Conservation (phyloP, 225 moss, liverwort and hornwort genomes). For the Bryum argenteum region DNA sequence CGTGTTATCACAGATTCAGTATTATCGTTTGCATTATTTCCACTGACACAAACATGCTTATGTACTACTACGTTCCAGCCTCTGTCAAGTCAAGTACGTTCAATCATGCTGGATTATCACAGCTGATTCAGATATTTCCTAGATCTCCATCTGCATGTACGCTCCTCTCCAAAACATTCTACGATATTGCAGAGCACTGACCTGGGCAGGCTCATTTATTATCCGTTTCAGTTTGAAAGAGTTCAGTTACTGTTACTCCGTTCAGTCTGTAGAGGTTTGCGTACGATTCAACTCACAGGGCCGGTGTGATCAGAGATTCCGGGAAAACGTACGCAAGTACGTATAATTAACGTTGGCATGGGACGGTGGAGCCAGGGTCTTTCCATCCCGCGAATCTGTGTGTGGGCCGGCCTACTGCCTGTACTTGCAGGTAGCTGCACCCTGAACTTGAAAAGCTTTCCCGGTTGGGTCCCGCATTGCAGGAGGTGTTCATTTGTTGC, state of each 20-base stretch:
- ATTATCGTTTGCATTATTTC: not conserved
- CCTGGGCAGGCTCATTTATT: too few relatives aligned
- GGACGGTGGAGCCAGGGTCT: conserved; percentile 21
- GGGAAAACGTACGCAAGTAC: conserved; percentile 19
- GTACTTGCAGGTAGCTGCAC: too few relatives aligned
- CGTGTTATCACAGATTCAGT: conserved; percentile 27
- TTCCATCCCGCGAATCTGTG: not conserved
- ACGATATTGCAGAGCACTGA: too few relatives aligned
- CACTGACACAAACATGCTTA: conserved; percentile 24
- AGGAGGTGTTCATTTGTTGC: conserved; percentile 6
- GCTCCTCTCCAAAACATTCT: not conserved
- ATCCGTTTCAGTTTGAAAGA: too few relatives aligned
- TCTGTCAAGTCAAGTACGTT: conserved; percentile 7
- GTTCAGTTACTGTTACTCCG: too few relatives aligned
- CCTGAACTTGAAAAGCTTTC: too few relatives aligned
- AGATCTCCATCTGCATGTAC: conserved; percentile 7
- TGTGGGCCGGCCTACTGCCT: too few relatives aligned
- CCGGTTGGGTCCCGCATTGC: too few relatives aligned
- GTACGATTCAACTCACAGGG: not conserved
- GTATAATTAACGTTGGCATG: not conserved
- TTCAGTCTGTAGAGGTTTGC: too few relatives aligned
- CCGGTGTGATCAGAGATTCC: conserved; percentile 22
- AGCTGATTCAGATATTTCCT: conserved; percentile 21
- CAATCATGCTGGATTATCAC: conserved; percentile 30
- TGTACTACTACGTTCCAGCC: not conserved